Evolutionary conservation across 768 basidiomycete species (phyloP), one percentile per base, ranked within the genome.

Genomic region (Lactarius evosmus): DNA sequence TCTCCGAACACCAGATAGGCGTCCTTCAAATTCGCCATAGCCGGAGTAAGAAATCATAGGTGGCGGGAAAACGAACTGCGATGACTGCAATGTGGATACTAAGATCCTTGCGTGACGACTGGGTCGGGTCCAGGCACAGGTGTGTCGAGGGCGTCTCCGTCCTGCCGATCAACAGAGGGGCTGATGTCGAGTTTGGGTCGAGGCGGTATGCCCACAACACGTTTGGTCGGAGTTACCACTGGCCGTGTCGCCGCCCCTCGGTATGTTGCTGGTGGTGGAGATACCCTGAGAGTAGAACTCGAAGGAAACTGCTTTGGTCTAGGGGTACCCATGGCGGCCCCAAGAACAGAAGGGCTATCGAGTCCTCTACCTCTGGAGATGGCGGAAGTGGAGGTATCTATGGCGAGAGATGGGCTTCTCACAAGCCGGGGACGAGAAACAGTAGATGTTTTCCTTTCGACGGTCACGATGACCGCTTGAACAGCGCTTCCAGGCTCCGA

Each of bases 191-290:
- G 41, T 63, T 57, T 60, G 56, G 74, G 75, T 50, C 70, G 63
- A 8, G 71, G 40, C 22, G 74, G 74, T 22, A 75, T 59, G 17
- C 73, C 73, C 9, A 62, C 66, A 11, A 40, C 54, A n/a, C 67
- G 67, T 52, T 55, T 58, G 25, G 25, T 27, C 4, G 29, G 30
- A 25, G 54, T 40, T n/a, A 16, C n/a, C 30, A 32, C n/a, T 38
- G 36, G 25, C 7, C 44, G 55, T n/a, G 36, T 33, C 8, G 49
- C 41, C 9, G 53, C 46, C 17, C 33, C 40, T 40, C 51, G 41
- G 8, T 59, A 53, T 46, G 5, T 22, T 9, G 33, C 8, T 29
- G 27, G 27, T 53, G 29, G 14, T 25, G 54, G 50, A 12, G 25
- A 25, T 30, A 22, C 12, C 12, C 32, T 29, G 33, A 30, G 30